Conservation (phyloP, 2,329 filamentous ascomycete genomes). For the Ustulina deusta region DNA sequence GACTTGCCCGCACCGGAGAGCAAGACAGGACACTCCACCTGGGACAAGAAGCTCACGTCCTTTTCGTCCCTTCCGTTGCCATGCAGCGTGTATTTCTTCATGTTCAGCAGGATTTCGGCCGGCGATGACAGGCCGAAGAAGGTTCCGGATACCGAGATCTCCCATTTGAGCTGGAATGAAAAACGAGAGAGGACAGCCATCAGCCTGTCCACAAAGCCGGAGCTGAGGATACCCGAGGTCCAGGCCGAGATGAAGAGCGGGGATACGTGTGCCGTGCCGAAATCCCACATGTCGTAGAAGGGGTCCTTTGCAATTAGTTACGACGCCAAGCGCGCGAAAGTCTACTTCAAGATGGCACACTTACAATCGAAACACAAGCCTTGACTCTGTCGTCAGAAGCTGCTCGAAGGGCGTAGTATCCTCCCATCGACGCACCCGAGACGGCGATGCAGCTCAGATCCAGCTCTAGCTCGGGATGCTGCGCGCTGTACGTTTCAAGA, state of each 20-base stretch:
- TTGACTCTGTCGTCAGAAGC: constrained; percentile 22
- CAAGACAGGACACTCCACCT: constrained; percentile 47
- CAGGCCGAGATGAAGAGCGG: constrained; percentile 43
- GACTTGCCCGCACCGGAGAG: constrained; percentile 44
- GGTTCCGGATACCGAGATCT: constrained; percentile 45
- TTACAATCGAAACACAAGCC: constrained; percentile 29
- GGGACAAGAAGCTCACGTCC: constrained; percentile 36
- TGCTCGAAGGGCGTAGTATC: constrained; percentile 30
- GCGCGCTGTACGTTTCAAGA: constrained; percentile 8
- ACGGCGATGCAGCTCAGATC: constrained; percentile 13
- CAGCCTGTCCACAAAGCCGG: constrained; percentile 46
- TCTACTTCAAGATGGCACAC: background rate
- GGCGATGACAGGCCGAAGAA: constrained; percentile 43
- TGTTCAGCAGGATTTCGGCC: constrained; percentile 44
- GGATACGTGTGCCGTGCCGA: constrained; percentile 46
- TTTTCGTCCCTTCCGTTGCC: constrained; percentile 8
- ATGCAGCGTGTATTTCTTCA: constrained; percentile 37
- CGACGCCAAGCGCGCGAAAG: no score
- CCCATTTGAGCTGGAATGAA: constrained; percentile 51
- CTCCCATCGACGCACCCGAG: constrained; percentile 29
- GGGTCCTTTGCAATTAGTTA: constrained; percentile 24
- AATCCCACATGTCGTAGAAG: constrained; percentile 45
- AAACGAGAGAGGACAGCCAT: constrained; percentile 36
- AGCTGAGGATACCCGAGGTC: constrained; percentile 44
- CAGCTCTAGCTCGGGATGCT: constrained; percentile 21